Evolutionary conservation across 2,329 filamentous ascomycete genomes (phyloP).

Genomic region (Orbilia oligospora): DNA sequence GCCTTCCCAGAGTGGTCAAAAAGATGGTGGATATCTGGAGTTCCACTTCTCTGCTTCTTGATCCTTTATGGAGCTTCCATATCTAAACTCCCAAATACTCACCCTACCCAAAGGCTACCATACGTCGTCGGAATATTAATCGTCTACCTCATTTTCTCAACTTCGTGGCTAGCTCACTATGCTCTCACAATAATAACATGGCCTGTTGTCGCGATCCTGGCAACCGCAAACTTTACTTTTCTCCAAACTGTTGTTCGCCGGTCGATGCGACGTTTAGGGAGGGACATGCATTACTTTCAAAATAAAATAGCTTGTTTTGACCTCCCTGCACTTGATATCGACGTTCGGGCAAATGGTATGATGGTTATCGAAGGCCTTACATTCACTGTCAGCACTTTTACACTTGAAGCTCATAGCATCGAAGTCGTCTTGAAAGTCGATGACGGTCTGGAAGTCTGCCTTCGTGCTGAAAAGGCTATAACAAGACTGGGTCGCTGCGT

Average conservation of each 20-base stretch:
- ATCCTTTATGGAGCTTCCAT: slow-evolving; percentile 39
- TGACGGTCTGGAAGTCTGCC: slow-evolving; percentile 72
- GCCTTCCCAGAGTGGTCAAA: slow-evolving; percentile 56
- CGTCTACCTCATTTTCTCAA: slow-evolving; percentile 46
- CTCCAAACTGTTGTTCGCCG: slow-evolving; percentile 33
- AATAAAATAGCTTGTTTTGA: slow-evolving; percentile 59
- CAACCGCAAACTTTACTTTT: slow-evolving; percentile 41
- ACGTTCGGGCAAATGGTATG: slow-evolving; percentile 71
- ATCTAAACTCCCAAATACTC: slow-evolving; percentile 41
- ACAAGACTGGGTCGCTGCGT: slow-evolving; percentile 71
- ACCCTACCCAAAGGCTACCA: slow-evolving; percentile 42
- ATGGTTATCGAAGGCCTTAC: slow-evolving; percentile 72
- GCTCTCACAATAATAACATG: slow-evolving; percentile 34
- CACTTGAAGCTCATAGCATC: slow-evolving; percentile 71
- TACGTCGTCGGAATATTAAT: slow-evolving; percentile 23
- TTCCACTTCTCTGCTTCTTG: slow-evolving; percentile 53
- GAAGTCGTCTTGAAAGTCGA: slow-evolving; percentile 72
- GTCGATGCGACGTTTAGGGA: slow-evolving; percentile 35
- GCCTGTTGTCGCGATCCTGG: slow-evolving; percentile 42
- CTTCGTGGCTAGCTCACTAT: slow-evolving; percentile 55
- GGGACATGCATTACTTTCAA: slow-evolving; percentile 57
- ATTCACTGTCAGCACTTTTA: slow-evolving; percentile 70
- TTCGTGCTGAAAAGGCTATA: slow-evolving; percentile 70
- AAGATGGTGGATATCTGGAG: slow-evolving; percentile 57
- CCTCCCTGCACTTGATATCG: slow-evolving; percentile 71